Base-by-base conservation (phyloP, 768 basidiomycete species). In the Mycena rosella region DNA sequence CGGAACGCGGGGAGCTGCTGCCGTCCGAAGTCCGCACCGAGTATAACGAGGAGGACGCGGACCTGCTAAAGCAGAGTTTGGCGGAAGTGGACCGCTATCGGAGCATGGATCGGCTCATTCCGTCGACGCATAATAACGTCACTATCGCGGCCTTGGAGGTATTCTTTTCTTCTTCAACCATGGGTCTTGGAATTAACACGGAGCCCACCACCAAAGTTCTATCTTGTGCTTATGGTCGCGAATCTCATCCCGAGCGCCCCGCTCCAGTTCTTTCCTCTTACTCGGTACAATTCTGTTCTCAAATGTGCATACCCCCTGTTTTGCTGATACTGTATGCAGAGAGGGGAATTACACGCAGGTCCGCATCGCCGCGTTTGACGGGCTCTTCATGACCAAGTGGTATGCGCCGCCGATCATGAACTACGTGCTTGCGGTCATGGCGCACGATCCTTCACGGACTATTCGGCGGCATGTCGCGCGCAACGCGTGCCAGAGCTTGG, bases 311-410 rank as follows among this genome's bases (percentile, higher is more conserved):
- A 36, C 48, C 34, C 24, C 27, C n/a, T 58, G 56, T 74, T n/a
- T 73, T 64, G 51, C 49, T 60, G 65, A 15, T 26, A 45, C 20
- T 6, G n/a, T 61, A 32, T 65, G 29, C 71, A 96, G 96, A 27
- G 96, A 98, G 80, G 98, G 97, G 44, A 98, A 98, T 75, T 96
- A 92, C 73, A 91, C 91, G 3, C 92, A 94, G 75, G 94, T 99
- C 49, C 91, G 98, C 51, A 87, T 95, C 49, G 91, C 94, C 5
- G 97, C 98, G 5, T 98, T 99, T 72, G 98, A 99, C 78, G 94
- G 95, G 36, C 85, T 99, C 13, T 91, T 97, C 84, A 81, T 96
- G 76, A 92, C 92, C 63, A 91, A 95, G 80, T 92, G 96, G 95
- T 91, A 95, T 76, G 85, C 91, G 2, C 90, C 90, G 38, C 87